These are phyloP conservation scores for Populus hybrid DNA, from an alignment of 441 rosid species.

Conservation along the genomic window DNA sequence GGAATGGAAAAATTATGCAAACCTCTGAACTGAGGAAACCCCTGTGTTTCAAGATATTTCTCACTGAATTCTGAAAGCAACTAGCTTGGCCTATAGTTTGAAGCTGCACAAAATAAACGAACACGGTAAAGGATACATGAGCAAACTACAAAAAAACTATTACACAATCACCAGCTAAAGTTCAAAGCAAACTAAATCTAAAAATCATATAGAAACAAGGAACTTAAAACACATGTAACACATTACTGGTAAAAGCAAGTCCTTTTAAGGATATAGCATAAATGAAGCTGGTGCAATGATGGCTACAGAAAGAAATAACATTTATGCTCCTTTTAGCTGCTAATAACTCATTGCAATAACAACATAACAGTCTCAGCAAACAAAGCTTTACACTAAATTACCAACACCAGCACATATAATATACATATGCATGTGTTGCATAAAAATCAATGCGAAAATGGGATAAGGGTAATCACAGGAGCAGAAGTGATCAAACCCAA, in stretches of 20 bases:
- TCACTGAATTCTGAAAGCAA: conserved; percentile 35
- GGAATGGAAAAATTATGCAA: conserved; percentile 10
- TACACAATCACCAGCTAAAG: neutral
- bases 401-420: neutral
- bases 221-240: too few relatives aligned
- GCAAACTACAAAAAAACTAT: neutral
- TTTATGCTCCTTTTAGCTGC: neutral
- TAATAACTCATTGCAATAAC: neutral
- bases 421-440: neutral
- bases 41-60: conserved; percentile 38
- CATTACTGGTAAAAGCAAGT: neutral
- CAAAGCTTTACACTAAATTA: neutral
- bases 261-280: neutral
- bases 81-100: conserved; percentile 33
- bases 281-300: too few relatives aligned
- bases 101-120: conserved; percentile 30
- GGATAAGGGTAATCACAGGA: conserved; percentile 68
- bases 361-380: neutral
- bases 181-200: neutral
- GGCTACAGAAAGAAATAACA: neutral
- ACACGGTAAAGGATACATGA: neutral
- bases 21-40: conserved; percentile 55
- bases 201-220: neutral
- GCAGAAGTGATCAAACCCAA: conserved; percentile 69
- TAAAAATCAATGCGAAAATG: conserved; percentile 10